Evolutionary conservation across 257 asterid genomes (phyloP), one percentile per base, ranked within the genome.

Genomic region (Osmanthus fragrans): DNA sequence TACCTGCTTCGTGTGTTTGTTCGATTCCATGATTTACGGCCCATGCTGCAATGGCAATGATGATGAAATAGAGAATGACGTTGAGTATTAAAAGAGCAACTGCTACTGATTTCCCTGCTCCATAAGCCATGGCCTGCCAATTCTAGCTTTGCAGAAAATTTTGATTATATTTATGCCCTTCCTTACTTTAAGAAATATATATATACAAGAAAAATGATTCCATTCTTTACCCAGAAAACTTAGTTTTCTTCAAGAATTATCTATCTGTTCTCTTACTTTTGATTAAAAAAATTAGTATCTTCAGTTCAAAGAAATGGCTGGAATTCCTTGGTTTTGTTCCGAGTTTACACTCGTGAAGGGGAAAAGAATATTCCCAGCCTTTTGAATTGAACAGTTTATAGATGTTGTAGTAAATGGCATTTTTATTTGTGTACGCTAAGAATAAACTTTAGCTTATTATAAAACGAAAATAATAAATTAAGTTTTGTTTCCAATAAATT

Each of bases 81-180:
- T 96, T 96, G 76, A 90, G 81, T 18, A 85, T 56, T 69, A 89
- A 76, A 70, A 96, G 90, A 51, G 78, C 71, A 76, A 86, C 76
- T 32, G 98, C 92, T 78, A 96, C 92, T 75, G 97, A 83, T 88
- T 89, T 96, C 16, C 90, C 95, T 81, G 89, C 93, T 15, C 96
- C 95, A 64, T 97, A 90, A 71, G 96, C 97, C 99, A 96, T 96
- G 71, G 60, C 32, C 84, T 82, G 8, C 33, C 8, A 25, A 9
- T 58, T 58, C 42, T 72, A 51, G 47, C 45, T 79, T 84, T 73
- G 10, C 15, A 29, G 21, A 56, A 74, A 9, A 32, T 9, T 19
- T 40, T 67, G 36, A 73, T n/a, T 72, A 10, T 6, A 25, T 56
- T 30, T 68, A 72, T 13, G 39, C 33, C 75, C 18, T 80, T 71